Evolutionary conservation across 2,329 filamentous ascomycete species (phyloP), one percentile per base, ranked within the genome.

Genomic region (Akanthomyces dipterigenus): DNA sequence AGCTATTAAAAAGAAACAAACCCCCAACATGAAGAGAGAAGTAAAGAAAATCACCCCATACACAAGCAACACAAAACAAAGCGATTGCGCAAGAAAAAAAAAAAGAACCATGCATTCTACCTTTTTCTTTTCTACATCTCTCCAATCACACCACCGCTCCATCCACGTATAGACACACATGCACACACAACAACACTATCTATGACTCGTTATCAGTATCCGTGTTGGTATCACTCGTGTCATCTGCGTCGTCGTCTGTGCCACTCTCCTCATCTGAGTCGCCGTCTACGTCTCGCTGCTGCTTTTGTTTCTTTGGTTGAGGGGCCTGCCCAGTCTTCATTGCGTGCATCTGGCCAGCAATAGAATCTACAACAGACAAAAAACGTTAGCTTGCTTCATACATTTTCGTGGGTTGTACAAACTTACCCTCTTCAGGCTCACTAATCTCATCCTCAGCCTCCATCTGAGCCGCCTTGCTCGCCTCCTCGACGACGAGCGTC

Each of bases 361-460:
- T 81, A 2, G 91, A 92, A 76, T 96, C 91, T 96, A 65, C 62
- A 40, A 11, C 3, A 31, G 31, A 31, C 42, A 31, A 68, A 65
- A 63, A 5, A 7, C 22, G 63, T 75, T 67, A 73, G 71, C 40
- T 58, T 49, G 43, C 46, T n/a, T 16, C 7, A 2, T 11, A 24
- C 16, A 24, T 24, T 1, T 24, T 20, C 7, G 36, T 18, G 14
- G 3, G 0, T 28, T 53, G 16, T 53, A 31, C 22, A 40, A n/a
- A 45, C 88, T 80, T 82, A 96, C 95, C 95, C 81, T 99, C 95
- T 65, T 98, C 95, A 40, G 96, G 95, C 74, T 99, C 95, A 72
- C 91, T 96, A 67, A 99, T 99, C 63, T 99, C 95, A 69, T 96
- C 95, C 67, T 97, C 92, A 53, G 87, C 89, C 57, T 85, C 84